Evolutionary conservation across 495 filamentous ascomycete genomes (phyloP), one percentile per base, ranked within the genome.

Genomic region (Daldinia bambusicola): DNA sequence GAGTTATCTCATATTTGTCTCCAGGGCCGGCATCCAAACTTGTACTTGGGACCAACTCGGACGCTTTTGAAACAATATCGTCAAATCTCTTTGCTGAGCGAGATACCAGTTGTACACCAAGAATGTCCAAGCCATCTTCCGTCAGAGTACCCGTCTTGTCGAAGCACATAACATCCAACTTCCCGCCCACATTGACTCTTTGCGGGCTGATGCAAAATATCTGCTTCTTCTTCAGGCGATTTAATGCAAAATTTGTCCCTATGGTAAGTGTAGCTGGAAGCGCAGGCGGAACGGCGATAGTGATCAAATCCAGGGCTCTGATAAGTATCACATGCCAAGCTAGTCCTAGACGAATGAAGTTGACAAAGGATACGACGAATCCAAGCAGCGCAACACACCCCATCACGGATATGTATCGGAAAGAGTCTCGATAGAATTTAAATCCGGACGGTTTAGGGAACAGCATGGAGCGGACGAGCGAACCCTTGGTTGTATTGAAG

Each of bases 121-220:
- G 89, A 43, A 99, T 92, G 81, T 99, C 96, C 52, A 99, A 83
- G 0, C 96, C 96, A 78, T 99, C 96, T 79, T 98, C 96, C 2
- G 96, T 99, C 22, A 99, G 83, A 13, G 96, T 99, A 18, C 96
- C 96, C 2, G 96, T 99, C 77, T 99, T 99, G 79, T 99, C 96
- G 70, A 99, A 99, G 80, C 95, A 98, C 74, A 99, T 89, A 34
- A 98, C 85, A 79, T 99, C 95, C 6, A 99, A 82, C 77, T 98
- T 98, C 6, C 96, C 96, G 14, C 92, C 95, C 30, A 99, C 92
- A 74, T 98, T 98, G 43, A 99, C 94, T 67, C 89, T 88, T 75
- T 99, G 96, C 1, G 96, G 96, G 71, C 94, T 98, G 67, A 98
- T 99, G 77, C 96, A 99, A 72, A 96, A 99, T 50, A 99, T 98